These are phyloP conservation scores for Cladosporium sp. DNA, from an alignment of 2,329 filamentous ascomycete genomes.

Conservation along the genomic window DNA sequence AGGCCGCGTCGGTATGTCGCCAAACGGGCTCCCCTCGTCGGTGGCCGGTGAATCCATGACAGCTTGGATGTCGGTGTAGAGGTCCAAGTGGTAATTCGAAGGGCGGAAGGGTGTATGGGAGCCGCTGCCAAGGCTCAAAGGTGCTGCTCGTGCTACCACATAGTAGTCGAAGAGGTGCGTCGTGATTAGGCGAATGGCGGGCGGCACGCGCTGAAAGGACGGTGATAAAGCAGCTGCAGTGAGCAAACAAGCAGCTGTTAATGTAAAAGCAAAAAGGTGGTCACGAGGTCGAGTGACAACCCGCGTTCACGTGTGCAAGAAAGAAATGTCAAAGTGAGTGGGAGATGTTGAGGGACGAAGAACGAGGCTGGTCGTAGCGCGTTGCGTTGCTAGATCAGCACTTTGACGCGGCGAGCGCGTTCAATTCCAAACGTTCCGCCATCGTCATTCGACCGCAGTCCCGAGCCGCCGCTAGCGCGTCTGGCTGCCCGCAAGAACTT, in stretches of 20 bases:
- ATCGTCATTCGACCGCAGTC: no score
- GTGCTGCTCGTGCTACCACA: constrained; percentile 24
- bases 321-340: background rate
- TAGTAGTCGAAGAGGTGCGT: constrained; percentile 14
- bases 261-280: background rate
- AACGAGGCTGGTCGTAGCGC: no score
- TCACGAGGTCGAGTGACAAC: background rate
- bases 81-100: constrained; percentile 17
- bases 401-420: no score
- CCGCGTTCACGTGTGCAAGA: constrained; percentile 1
- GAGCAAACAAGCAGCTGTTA: background rate
- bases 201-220: background rate
- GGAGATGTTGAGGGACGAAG: background rate
- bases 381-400: no score
- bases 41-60: constrained; percentile 9
- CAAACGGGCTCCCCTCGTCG: constrained; percentile 22
- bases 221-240: background rate
- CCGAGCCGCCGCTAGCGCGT: no score
- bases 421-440: no score
- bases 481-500: no score
- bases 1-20: constrained; percentile 33
- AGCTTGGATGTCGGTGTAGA: constrained; percentile 22
- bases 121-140: constrained; percentile 20
- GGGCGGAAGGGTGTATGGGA: constrained; percentile 12
- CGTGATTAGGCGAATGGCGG: background rate